Base-by-base conservation (phyloP, 208 protist genomes). In the Acanthamoeba royreba region DNA sequence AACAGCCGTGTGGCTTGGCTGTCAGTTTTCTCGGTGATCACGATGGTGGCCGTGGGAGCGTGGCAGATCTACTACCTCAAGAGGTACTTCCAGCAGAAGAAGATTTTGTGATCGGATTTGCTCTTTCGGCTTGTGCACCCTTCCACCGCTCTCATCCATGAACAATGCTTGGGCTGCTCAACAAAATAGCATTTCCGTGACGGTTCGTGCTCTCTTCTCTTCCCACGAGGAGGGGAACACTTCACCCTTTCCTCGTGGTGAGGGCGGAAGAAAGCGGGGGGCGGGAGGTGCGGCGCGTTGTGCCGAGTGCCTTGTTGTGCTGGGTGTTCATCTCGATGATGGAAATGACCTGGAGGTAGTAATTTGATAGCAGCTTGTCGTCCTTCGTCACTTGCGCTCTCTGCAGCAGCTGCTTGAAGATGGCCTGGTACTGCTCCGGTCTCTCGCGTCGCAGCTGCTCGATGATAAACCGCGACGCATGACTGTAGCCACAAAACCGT, bases 1-100 rank as follows among this genome's bases (percentile, higher is more conserved):
- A 94, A 92, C 79, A 45, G 43, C 43, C 53, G 94, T 38, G 92
- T 95, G 42, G 35, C 93, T 66, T 94, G 94, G 91, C 77, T 95
- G n/a, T 55, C 61, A 43, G 28, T 95, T 19, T 42, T 91, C 47
- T 94, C 93, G 28, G 45, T 95, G 35, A 42, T 53, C 77, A 66
- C 45, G 25, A 8, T 95, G 42, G n/a, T 93, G 4, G 8, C 83
- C 19, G 88, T 94, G 74, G 94, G 94, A 33, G 49, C 90, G 31
- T 95, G 89, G 92, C 94, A 95, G 72, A 94, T 94, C 79, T 58
- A 81, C 79, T 95, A 95, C 93, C 92, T 95, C 42, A 92, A 93
- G 79, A 13, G 55, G 7, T 95, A 94, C 72, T 95, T 95, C 87
- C 77, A 95, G 61, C 53, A 87, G 43, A 93, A 95, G 93, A 95